phyloP scores from a whole-genome alignment of 2,329 filamentous ascomycete species.

The Diaporthe australafricana region DNA sequence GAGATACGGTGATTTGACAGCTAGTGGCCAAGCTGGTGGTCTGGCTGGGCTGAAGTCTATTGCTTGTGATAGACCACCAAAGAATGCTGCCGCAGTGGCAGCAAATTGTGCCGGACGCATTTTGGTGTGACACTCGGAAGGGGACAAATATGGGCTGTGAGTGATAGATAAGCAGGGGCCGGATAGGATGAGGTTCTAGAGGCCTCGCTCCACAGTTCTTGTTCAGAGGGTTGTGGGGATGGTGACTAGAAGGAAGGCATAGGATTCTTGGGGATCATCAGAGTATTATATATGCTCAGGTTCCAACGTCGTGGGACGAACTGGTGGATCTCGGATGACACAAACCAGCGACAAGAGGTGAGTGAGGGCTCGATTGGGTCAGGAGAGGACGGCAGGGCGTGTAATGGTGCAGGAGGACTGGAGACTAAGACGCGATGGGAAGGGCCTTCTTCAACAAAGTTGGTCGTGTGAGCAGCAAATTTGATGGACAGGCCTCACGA shows the following conservation, averaged over 20 bases:
- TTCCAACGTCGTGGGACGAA: conserved; percentile 16
- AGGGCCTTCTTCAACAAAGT: neutral
- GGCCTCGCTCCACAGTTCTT: neutral
- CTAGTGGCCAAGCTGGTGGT: conserved; percentile 77
- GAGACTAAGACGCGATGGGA: conserved; percentile 22
- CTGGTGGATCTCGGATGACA: conserved; percentile 11
- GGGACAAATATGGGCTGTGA: neutral
- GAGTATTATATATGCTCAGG: conserved; percentile 27
- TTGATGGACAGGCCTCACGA: conserved; percentile 31
- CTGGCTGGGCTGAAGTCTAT: conserved; percentile 73
- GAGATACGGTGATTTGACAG: conserved; percentile 80
- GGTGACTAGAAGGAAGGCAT: neutral
- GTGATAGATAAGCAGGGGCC: neutral
- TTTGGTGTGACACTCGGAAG: neutral
- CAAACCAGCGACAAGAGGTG: conserved; percentile 1
- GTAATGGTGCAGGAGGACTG: neutral
- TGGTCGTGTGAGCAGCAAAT: conserved; percentile 35
- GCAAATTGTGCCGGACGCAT: conserved; percentile 36
- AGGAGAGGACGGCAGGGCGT: conserved; percentile 32
- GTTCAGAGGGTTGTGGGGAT: neutral
- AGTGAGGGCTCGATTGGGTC: conserved; percentile 18
- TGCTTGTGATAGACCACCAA: conserved; percentile 44
- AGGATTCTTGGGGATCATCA: too few relatives aligned
- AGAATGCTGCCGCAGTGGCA: conserved; percentile 44
- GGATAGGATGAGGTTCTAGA: neutral